Base-by-base conservation (phyloP, 2,329 filamentous ascomycete species). In the Camillea tinctor region DNA sequence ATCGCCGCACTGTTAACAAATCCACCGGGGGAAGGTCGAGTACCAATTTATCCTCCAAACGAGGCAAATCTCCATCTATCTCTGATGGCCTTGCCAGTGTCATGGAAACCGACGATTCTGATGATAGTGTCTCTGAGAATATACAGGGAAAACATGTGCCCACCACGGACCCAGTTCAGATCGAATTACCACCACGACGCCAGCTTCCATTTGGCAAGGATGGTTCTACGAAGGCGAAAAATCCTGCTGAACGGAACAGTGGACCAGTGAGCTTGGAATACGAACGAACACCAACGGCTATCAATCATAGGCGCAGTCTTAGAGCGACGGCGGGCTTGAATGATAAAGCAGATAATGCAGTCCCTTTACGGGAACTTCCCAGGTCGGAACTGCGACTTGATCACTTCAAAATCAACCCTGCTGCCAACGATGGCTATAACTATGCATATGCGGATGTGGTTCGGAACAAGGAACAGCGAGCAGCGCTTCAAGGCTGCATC, bases 371-470 rank as follows among this genome's bases (percentile, higher is more conserved):
- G 54, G 73, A 80, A 9, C 85, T 82, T 55, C 83, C 87, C 0
- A 64, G 87, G 2, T 75, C 80, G 0, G 77, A 82, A 36, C 81
- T 96, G 13, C 77, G 77, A 15, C 77, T 89, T 1, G 84, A 86
- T 13, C 89, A 96, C 74, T 97, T 97, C 79, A 94, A 89, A 72
- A 80, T 95, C 67, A 96, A 97, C 64, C 88, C 91, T 0, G 77
- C 79, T 4, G 83, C 80, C 66, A 94, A 93, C 64, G 82, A 89
- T 50, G 90, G 91, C 1, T 79, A 87, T 50, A 83, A 87, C 57
- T 92, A 86, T 73, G 91, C 92, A 11, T 96, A 87, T 71, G 79
- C 83, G 1, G 89, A 94, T 60, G 88, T 93, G 0, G 84, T 96
- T 15, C 88, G 93, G 56, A 85, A 84, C 57, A 88, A 83, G 64